Base-by-base conservation (phyloP, 2,329 filamentous ascomycete species). In the Penicillium verrucosum region DNA sequence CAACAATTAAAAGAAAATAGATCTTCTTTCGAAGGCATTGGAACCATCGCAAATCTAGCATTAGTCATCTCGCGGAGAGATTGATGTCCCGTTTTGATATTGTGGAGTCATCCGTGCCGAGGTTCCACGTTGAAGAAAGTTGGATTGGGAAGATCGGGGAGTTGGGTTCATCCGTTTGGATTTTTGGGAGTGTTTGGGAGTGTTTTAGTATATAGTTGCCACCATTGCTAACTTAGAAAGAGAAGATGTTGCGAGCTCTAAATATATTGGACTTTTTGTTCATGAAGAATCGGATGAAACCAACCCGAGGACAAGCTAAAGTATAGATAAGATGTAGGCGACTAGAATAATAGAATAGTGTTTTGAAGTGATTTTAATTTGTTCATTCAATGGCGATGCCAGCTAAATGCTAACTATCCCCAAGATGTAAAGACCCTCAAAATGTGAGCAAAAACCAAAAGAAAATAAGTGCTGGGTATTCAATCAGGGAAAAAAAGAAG, bases 1-100 rank as follows among this genome's bases (percentile, higher is more conserved):
- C 5, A 23, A 41, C 7, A 25, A 9, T 41, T 41, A 2, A 5
- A 16, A 41, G 27, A 12, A 49, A 2, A 41, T 23, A 23, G 10
- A 49, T 9, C 11, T 14, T 25, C 48, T 14, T 40, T 38, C 36
- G 23, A 32, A 30, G 14, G 14, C 30, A 14, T 14, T 32, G 30
- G 5, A 32, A 32, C 30, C 11, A 30, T 30, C 29, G 10, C 29
- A 30, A 30, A 30, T 1, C 2, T 14, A 32, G 30, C 1, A 32
- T 32, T 36, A 37, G 54, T 56, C 42, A 58, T 56, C 54, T 29
- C n/a, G 37, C 59, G 61, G 61, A 56, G 52, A 51, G 60, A 62
- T 59, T 56, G 11, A 62, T 60, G 4, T 21, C 51, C 56, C 45
- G 55, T 16, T 10, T 30, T 25, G n/a, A n/a, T 27, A 18, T 41